Evolutionary conservation across 1,284 basidiomycete genomes (phyloP).

Genomic region (Rhizopogon parksii): DNA sequence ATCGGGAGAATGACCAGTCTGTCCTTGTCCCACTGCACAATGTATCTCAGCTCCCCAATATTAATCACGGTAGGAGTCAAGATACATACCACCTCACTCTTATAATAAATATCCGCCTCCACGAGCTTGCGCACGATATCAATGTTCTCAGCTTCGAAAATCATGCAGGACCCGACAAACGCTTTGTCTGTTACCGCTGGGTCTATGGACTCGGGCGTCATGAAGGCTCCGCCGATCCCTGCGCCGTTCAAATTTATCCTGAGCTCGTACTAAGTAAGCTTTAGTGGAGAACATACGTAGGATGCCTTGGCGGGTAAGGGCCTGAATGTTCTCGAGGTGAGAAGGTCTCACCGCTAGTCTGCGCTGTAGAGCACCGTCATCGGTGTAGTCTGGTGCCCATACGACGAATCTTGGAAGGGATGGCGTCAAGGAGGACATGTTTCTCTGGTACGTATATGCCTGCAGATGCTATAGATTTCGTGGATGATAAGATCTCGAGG

Average conservation of each 20-base stretch:
- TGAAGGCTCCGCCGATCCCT: slow-evolving; percentile 42
- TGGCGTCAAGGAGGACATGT: slow-evolving; percentile 8
- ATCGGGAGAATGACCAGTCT: slow-evolving; percentile 39
- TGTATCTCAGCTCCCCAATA: not conserved
- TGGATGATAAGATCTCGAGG: slow-evolving; percentile 4
- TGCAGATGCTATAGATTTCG: not conserved
- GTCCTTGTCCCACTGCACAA: slow-evolving; percentile 33
- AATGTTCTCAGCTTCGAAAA: slow-evolving; percentile 42
- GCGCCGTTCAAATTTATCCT: not conserved
- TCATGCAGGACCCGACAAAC: slow-evolving; percentile 43
- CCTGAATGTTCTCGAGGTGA: slow-evolving; percentile 38
- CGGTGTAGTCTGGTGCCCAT: slow-evolving; percentile 47
- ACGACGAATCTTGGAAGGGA: slow-evolving; percentile 35
- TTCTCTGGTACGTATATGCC: not conserved
- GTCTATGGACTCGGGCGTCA: slow-evolving; percentile 34
- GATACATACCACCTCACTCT: slow-evolving; percentile 44
- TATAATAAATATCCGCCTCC: slow-evolving; percentile 50
- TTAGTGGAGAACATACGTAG: slow-evolving; percentile 24
- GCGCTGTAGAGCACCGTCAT: slow-evolving; percentile 37
- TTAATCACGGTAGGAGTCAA: not conserved
- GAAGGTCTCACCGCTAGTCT: slow-evolving; percentile 38
- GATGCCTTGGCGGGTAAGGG: slow-evolving; percentile 30
- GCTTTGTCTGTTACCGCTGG: slow-evolving; percentile 30
- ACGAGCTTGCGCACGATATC: slow-evolving; percentile 39
- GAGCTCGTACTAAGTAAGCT: no score